Evolutionary conservation across 768 basidiomycete species (phyloP).

Genomic region (Leccinum fibrillosum): DNA sequence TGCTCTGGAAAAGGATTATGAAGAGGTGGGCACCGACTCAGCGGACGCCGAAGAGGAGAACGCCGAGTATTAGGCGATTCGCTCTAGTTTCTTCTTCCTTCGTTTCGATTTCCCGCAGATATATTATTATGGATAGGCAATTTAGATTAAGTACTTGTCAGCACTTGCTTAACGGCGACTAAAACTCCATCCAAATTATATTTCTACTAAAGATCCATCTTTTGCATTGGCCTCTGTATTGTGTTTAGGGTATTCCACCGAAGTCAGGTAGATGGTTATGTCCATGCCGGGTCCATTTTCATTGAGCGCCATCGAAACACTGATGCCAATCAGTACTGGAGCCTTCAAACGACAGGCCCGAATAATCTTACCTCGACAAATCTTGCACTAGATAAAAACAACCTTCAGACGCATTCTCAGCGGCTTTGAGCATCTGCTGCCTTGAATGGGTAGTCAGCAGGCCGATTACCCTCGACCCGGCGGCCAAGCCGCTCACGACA

Average conservation of each 20-base stretch:
- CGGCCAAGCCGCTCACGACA: constrained; percentile 71
- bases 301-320: constrained; percentile 28
- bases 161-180: constrained; percentile 5
- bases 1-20: constrained; percentile 93
- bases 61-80: constrained; percentile 43
- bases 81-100: background rate
- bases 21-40: constrained; percentile 82
- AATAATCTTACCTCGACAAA: constrained; percentile 54
- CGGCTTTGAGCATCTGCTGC: constrained; percentile 60
- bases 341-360: background rate
- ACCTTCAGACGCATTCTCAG: constrained; percentile 40
- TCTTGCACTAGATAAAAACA: constrained; percentile 61
- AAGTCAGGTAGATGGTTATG: constrained; percentile 15
- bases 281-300: constrained; percentile 40
- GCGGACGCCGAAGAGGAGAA: constrained; percentile 67
- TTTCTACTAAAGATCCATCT: constrained; percentile 1
- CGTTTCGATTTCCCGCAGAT: background rate
- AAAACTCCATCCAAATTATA: background rate
- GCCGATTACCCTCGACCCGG: constrained; percentile 83
- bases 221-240: background rate
- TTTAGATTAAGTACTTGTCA: constrained; percentile 10
- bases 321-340: constrained; percentile 11
- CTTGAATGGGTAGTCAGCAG: constrained; percentile 77
- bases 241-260: background rate
- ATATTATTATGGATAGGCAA: constrained; percentile 3